phyloP scores from a whole-genome alignment of 768 basidiomycete species.

The Mycena venus region DNA sequence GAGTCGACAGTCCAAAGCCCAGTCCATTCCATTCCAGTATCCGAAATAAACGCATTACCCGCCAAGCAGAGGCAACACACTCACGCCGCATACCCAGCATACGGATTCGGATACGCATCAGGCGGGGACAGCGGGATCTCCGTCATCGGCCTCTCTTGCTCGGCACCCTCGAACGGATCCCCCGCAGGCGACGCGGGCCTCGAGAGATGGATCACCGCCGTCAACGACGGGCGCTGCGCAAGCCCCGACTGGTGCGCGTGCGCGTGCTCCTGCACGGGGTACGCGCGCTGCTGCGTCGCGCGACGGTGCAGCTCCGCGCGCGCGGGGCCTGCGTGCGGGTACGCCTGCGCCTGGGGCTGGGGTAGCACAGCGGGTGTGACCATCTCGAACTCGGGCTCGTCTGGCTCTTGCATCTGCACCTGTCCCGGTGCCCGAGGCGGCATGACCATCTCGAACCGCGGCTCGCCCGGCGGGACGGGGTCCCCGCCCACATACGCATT shows the following conservation, averaged over 20 bases:
- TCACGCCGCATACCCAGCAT: conserved; percentile 8
- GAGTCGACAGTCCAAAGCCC: conserved; percentile 7
- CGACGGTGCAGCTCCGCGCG: conserved; percentile 5
- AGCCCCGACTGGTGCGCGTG: conserved; percentile 2
- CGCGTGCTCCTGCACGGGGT: conserved; percentile 8
- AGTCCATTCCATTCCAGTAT: conserved; percentile 1
- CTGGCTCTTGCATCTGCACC: neutral
- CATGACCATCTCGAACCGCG: conserved; percentile 3
- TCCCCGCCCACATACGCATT: neutral
- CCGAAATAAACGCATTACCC: neutral
- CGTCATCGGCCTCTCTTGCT: neutral
- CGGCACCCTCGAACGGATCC: conserved; percentile 7
- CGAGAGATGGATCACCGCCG: conserved; percentile 10
- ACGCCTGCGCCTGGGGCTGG: conserved; percentile 7
- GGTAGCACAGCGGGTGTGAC: neutral
- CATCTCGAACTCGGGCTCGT: neutral
- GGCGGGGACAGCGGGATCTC: conserved; percentile 17
- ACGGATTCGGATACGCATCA: conserved; percentile 10
- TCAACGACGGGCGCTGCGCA: conserved; percentile 11
- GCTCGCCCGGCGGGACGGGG: neutral
- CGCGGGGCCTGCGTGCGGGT: conserved; percentile 2
- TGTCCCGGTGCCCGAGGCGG: conserved; percentile 4
- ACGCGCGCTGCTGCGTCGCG: conserved; percentile 4
- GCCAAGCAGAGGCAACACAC: neutral
- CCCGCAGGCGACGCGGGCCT: conserved; percentile 4